These are phyloP conservation scores for Helicostylum pulchrum DNA, from an alignment of 192 early-diverging fungal species.

Conservation along the genomic window DNA sequence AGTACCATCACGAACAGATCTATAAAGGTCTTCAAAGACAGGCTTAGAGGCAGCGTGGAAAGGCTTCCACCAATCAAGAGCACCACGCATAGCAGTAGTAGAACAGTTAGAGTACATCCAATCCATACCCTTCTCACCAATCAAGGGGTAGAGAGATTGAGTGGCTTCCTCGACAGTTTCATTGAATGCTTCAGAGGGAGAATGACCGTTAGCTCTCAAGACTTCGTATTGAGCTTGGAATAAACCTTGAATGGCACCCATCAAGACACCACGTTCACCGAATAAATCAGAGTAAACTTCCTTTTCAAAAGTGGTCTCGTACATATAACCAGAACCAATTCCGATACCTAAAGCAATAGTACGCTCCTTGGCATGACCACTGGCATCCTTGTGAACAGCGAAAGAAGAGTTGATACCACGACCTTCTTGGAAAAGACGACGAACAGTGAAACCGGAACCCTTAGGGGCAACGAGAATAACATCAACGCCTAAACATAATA, in stretches of 20 bases:
- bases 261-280: conserved; percentile 96
- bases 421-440: conserved; percentile 93
- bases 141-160: conserved; percentile 94
- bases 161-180: conserved; percentile 99
- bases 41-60: conserved; percentile 93
- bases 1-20: conserved; percentile 78
- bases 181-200: conserved; percentile 98
- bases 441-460: conserved; percentile 90
- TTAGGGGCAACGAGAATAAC: conserved; percentile 96
- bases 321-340: conserved; percentile 95
- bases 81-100: conserved; percentile 93
- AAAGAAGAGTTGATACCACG: conserved; percentile 97
- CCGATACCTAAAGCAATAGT: conserved; percentile 88
- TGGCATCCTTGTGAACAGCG: conserved; percentile 91
- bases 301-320: conserved; percentile 96
- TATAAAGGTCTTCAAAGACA: conserved; percentile 89
- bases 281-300: conserved; percentile 96
- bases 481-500: conserved; percentile 54
- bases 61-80: conserved; percentile 93
- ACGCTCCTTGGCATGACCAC: conserved; percentile 91
- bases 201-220: conserved; percentile 85
- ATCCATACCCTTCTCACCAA: conserved; percentile 91
- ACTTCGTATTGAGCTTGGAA: conserved; percentile 98
- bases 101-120: conserved; percentile 99
- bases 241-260: conserved; percentile 96